Percentiles rank a stretch among this genome's conserved stretches.
Conservation (phyloP, 2,329 filamentous ascomycete genomes). For the Penicillium vulpinum region DNA sequence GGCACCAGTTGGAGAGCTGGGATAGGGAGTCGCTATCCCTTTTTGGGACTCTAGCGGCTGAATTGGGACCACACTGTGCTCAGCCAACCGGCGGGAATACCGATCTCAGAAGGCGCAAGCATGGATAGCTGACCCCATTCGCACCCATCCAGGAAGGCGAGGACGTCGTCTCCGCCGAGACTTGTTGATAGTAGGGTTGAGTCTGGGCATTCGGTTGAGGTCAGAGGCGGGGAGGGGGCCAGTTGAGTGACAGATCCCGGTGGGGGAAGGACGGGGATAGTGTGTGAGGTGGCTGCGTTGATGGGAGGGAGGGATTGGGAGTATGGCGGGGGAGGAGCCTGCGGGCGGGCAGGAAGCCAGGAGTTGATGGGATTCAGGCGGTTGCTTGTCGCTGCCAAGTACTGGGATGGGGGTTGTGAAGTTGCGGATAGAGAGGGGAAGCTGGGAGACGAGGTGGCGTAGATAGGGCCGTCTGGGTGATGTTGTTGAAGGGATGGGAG, state of each 20-base stretch:
- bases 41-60: constrained; percentile 18
- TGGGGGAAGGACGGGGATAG: constrained; percentile 38
- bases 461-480: constrained; percentile 33
- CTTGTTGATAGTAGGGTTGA: constrained; percentile 33
- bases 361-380: constrained; percentile 44
- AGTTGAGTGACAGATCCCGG: constrained; percentile 35
- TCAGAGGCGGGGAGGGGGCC: constrained; percentile 33
- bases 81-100: constrained; percentile 38
- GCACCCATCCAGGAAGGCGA: constrained; percentile 40
- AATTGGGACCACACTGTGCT: constrained; percentile 39
- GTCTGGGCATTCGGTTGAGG: constrained; percentile 29
- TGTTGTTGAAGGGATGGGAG: constrained; percentile 39
- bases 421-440: constrained; percentile 33
- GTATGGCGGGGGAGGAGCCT: constrained; percentile 36
- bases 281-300: constrained; percentile 34
- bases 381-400: constrained; percentile 29
- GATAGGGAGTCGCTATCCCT: too few species aligned
- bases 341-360: constrained; percentile 37
- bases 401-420: constrained; percentile 32
- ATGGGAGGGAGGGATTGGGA: constrained; percentile 43
- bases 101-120: constrained; percentile 32
- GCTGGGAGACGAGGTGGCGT: constrained; percentile 34
- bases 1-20: not conserved
- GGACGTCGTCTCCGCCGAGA: constrained; percentile 40
- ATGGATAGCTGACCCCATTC: constrained; percentile 33